These are phyloP conservation scores for Botrytis medusae DNA, from an alignment of 2,329 filamentous ascomycete species.

Conservation along the genomic window DNA sequence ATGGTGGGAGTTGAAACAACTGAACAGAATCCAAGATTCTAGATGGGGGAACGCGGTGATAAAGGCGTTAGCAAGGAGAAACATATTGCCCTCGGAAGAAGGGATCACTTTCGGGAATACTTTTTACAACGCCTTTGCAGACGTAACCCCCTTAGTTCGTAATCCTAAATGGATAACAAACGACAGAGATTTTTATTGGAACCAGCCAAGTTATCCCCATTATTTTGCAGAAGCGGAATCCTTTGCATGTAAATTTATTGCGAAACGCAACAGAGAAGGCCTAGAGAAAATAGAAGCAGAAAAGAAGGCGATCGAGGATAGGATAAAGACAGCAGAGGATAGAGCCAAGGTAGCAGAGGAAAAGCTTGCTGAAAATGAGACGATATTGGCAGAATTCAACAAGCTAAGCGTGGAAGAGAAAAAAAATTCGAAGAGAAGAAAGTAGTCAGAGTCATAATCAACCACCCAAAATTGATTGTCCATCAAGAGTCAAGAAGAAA, in stretches of 20 bases:
- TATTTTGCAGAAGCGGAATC: not conserved
- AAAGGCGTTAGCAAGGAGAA: not conserved
- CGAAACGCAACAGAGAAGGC: not conserved
- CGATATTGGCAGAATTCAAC: not conserved
- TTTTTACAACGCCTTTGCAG: not conserved
- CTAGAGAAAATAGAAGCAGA: not conserved
- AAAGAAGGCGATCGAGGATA: not conserved
- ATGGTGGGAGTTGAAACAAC: not conserved
- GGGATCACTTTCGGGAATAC: rapidly evolving
- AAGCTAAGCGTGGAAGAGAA: not conserved
- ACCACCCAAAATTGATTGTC: not conserved
- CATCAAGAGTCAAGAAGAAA: not conserved
- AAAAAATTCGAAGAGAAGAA: not conserved
- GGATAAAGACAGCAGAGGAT: not conserved
- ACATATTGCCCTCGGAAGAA: not conserved
- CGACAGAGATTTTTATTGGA: not conserved
- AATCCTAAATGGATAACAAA: too few relatives aligned
- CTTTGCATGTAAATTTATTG: too few relatives aligned
- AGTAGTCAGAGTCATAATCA: not conserved
- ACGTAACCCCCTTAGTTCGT: not conserved
- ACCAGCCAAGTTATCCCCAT: not conserved
- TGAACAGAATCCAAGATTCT: rapidly evolving
- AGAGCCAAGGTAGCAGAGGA: not conserved
- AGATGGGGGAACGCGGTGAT: rapidly evolving
- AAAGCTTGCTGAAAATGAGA: not conserved